Conservation (phyloP, 2,329 filamentous ascomycete genomes). For the Orbilia quercus region DNA sequence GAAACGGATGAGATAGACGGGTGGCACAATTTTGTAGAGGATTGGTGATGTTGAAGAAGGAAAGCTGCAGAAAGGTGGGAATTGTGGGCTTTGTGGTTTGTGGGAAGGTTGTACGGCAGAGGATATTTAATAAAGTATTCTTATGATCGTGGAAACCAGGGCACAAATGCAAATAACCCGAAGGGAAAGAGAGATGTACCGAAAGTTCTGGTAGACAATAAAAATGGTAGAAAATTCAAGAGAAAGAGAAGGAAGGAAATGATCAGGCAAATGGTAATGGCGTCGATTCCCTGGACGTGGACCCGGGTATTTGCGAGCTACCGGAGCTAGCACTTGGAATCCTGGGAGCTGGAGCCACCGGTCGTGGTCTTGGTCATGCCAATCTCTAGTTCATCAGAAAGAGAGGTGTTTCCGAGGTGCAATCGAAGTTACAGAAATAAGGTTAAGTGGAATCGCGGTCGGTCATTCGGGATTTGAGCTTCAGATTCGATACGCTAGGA, state of each 20-base stretch:
- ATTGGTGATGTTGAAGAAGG: conserved; percentile 6
- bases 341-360: conserved; percentile 19
- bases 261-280: conserved; percentile 32
- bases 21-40: background rate
- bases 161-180: background rate
- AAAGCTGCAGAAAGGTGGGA: conserved; percentile 11
- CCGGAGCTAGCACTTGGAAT: conserved; percentile 18
- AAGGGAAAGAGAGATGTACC: background rate
- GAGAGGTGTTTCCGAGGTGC: conserved; percentile 34
- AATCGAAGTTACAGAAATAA: conserved; percentile 1
- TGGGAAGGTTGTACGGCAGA: conserved; percentile 10
- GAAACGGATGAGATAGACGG: background rate
- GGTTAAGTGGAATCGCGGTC: conserved; percentile 26
- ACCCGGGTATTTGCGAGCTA: conserved; percentile 50
- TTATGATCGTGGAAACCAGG: too few relatives aligned
- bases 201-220: background rate
- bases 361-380: background rate
- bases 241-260: conserved; percentile 16
- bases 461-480: conserved; percentile 8
- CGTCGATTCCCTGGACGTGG: conserved; percentile 43
- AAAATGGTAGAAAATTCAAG: conserved; percentile 11
- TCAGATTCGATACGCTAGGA: conserved; percentile 45
- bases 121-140: too few relatives aligned
- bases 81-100: conserved; percentile 10
- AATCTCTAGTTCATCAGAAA: conserved; percentile 11